Evolutionary conservation across 371 early-diverging fungal genomes (phyloP), one percentile per base, ranked within the genome.

Genomic region (Mortierella sp.): DNA sequence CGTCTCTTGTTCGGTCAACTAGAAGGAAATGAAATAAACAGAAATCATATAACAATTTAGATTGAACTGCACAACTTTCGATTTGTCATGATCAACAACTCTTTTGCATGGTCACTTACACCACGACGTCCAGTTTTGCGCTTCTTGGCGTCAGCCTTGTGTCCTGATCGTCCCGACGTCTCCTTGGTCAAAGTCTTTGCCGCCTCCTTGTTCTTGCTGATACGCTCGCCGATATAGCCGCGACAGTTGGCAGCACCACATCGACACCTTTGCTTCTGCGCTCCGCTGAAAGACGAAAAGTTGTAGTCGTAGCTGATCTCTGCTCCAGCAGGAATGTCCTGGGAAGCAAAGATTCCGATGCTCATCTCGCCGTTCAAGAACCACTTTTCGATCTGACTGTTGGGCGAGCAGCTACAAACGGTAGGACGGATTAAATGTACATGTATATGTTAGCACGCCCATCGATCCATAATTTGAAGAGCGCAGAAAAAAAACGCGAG

Each of bases 351-450:
- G 24, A 97, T 86, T 2, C 95, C 95, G 47, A 97, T 89, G 66
- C 89, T 85, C 55, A 90, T 90, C 85, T 96, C 96, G 2, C 94
- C 93, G 70, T 89, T 87, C 13, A 91, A 87, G 37, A 84, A 92
- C 96, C 96, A 96, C 87, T 96, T 95, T 74, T 96, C 96, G 70
- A 97, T 95, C 48, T 94, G 95, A 86, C 97, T 96, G 79, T 97
- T 97, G 26, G 98, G 97, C n/a, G 92, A 92, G 79, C 98, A 97
- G 55, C 93, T 90, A 58, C 68, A 11, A 50, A 8, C 11, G 19
- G 19, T 7, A 2, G 37, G 10, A 37, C 7, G 37, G n/a, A 31
- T 22, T 11, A 0, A 14, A 0, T 8, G 16, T 61, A 22, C 19
- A 0, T 8, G 16, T 61, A 22, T 16, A 10, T 10, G 61, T 37